Evolutionary conservation across 2,329 filamentous ascomycete genomes (phyloP), one percentile per base, ranked within the genome.

Genomic region (Eutypella sp.): DNA sequence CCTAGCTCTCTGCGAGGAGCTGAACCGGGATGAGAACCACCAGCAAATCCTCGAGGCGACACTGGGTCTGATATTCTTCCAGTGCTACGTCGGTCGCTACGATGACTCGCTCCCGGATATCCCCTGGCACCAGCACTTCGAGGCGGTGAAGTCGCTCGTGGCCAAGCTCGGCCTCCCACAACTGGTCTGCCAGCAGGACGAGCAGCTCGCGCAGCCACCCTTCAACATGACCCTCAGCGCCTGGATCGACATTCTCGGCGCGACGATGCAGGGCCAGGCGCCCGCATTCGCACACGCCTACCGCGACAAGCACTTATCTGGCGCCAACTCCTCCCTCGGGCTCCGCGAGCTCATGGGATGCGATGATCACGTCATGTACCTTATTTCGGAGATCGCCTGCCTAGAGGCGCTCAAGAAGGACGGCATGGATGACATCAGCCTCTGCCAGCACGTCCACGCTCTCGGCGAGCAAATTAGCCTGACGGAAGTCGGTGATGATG

Each of bases 161-260:
- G 81, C 87, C 64, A 91, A 89, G 68, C 83, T 97, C 27, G 84
- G 91, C 48, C 81, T 97, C 33, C 85, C 87, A 9, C 75, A 77
- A 33, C 67, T 83, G 40, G 81, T 92, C 45, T 74, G 81, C 37
- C 75, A 82, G 50, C 74, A 78, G 42, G 73, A 74, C 42, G 77
- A 83, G 54, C 72, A 75, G n/a, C 71, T 78, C 52, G 59, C 70
- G 7, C 84, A 84, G 51, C 82, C 87, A 5, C 86, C 89, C 10
- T 96, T 96, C 79, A 96, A 91, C 77, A 96, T 96, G 90, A 91
- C 89, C 1, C 73, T 96, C 52, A 86, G 89, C 5, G 78, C 90
- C 9, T 97, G 93, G 93, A 96, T 97, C 60, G 93, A 99, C 67
- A 96, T 99, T 55, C 81, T 97, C 27, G 93, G 93, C 52, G 85